These are phyloP conservation scores for Eucalyptus globulus DNA, from an alignment of 345 rosid genomes.

Conservation along the genomic window DNA sequence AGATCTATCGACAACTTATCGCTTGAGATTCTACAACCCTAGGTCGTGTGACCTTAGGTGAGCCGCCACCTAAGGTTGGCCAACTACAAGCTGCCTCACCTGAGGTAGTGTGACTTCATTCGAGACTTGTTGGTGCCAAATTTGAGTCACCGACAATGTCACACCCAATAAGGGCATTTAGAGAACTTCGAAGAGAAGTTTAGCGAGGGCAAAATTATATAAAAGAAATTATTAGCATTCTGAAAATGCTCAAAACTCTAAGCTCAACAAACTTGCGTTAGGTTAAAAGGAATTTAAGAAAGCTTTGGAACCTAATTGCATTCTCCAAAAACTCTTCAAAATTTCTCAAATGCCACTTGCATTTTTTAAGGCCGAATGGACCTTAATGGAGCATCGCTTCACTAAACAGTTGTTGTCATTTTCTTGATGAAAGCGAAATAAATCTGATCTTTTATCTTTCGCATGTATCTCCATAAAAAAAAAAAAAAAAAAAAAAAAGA, in stretches of 20 bases:
- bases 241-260: not conserved
- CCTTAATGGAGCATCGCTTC: not conserved
- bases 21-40: not conserved
- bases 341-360: not conserved
- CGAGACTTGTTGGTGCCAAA: accelerated
- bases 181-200: accelerated
- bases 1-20: not conserved
- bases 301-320: not conserved
- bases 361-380: not conserved
- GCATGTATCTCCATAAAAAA: not conserved
- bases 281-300: not conserved
- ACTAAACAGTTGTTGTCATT: not conserved
- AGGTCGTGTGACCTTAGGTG: no score
- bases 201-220: not conserved
- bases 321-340: not conserved
- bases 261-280: not conserved
- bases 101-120: not conserved
- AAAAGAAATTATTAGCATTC: accelerated
- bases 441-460: not conserved
- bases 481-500: no score
- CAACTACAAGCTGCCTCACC: accelerated
- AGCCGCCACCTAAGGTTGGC: accelerated
- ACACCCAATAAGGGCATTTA: not conserved
- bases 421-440: not conserved
- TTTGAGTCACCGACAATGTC: accelerated